Base-by-base conservation (phyloP, 2,329 filamentous ascomycete species). In the Lachnellula subtilissima region DNA sequence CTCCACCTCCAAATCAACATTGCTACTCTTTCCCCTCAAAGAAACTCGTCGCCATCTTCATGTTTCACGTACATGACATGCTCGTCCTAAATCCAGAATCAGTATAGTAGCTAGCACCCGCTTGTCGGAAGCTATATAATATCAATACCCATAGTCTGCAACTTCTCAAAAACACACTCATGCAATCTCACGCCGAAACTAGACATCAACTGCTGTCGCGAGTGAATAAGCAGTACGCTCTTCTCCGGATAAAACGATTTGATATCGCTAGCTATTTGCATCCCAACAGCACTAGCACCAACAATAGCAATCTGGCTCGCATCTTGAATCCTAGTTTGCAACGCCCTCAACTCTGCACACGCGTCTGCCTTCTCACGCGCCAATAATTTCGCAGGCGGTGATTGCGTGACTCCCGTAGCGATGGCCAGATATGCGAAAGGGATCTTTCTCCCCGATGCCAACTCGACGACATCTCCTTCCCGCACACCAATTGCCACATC, bases 271-370 rank as follows among this genome's bases (percentile, higher is more conserved):
- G 76, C 75, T 48, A 80, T 65, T 64, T 81, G 73, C 0, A 81
- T 73, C 1, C 78, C 78, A 0, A 79, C 78, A 2, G 78, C 73
- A 1, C 78, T 78, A 4, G 73, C 77, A 5, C 78, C 78, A 3
- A 75, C 57, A 17, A 75, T 56, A 3, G 70, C 70, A 42, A 74
- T 64, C 32, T 57, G 60, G 5, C 54, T 57, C 19, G 64, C 62
- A 19, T 54, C 50, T n/a, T 49, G 55, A 23, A 76, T 67, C 15
- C 49, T 54, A 0, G 63, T 50, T 60, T 73, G 74, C 54, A 72
- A 56, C 22, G 36, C 53, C 32, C 61, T 58, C 40, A 76, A 52
- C 37, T 71, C 67, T n/a, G 43, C 52, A 22, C 66, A 63, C 2
- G 67, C 72, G 7, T 67, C 67, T 5, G 48, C 37, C 36, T 70